Evolutionary conservation across 2,329 filamentous ascomycete species (phyloP), one percentile per base, ranked within the genome.

Genomic region (Colletotrichum sp.): DNA sequence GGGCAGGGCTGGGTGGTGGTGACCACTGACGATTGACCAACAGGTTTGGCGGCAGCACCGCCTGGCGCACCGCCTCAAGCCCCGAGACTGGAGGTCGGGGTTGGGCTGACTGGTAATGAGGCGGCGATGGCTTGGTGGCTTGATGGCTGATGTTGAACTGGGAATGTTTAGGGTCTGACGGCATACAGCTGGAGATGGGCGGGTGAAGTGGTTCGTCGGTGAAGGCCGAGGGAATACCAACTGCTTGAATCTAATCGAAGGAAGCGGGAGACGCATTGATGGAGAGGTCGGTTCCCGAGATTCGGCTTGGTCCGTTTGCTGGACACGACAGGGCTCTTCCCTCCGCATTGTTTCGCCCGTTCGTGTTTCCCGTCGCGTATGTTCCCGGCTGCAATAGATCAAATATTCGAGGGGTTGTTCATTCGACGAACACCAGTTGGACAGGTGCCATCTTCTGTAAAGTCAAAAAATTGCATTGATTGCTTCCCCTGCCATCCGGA

Each of bases 11-110:
- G n/a, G 30, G 19, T 29, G 12, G 13, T 36, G 15, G 29, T 34
- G 29, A 34, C 44, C 25, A 32, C 52, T 32, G 59, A 34, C 44
- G 15, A 32, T 30, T 32, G 39, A n/a, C 39, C n/a, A 34, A 27
- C 57, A 52, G 39, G 16, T 63, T 57, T 22, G 30, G 39, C n/a
- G 62, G 32, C 61, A 72, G 55, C 63, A 59, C 70, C 73, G 64
- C 70, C 72, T 63, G 52, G 68, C 44, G 44, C 72, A 74, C 72
- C 55, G 69, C 63, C 55, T 67, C 73, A 64, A 34, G 73, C 64
- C 44, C 72, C 52, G 62, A 72, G 44, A 34, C 27, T 57, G 36
- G 68, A 71, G 57, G 61, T 71, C 57, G 44, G 52, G 59, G 52
- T 59, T 49, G 57, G 73, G 70, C 73, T 73, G 73, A 76, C 73